phyloP scores from a whole-genome alignment of 768 basidiomycete genomes.

The Pholiota molesta region DNA sequence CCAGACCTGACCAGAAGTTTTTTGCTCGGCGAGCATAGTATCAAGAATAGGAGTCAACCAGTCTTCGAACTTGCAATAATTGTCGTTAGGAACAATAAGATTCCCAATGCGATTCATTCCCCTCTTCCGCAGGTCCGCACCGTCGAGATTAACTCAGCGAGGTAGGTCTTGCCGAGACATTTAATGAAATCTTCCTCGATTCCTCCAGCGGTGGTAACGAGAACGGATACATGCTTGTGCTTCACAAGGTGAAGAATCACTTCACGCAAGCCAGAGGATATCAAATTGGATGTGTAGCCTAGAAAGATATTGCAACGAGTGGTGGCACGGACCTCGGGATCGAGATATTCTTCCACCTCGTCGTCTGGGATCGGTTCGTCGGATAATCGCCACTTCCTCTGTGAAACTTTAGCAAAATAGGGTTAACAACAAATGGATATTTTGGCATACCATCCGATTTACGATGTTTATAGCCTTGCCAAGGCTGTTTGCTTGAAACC shows the following conservation, averaged over 20 bases:
- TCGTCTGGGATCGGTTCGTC: conserved; percentile 76
- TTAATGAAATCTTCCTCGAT: conserved; percentile 99
- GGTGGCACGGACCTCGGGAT: conserved; percentile 61
- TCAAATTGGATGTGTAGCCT: conserved; percentile 98
- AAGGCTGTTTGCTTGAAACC: conserved; percentile 96
- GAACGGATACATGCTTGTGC: conserved; percentile 83
- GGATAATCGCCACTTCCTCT: conserved; percentile 90
- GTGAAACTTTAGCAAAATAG: conserved; percentile 4
- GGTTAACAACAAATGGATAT: background rate
- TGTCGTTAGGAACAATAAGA: conserved; percentile 94
- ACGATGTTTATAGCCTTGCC: conserved; percentile 89
- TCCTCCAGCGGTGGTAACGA: conserved; percentile 98
- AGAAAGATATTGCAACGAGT: conserved; percentile 90
- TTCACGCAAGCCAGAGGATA: conserved; percentile 96
- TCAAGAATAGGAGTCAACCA: conserved; percentile 98
- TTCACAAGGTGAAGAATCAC: conserved; percentile 91
- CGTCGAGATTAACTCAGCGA: conserved; percentile 91
- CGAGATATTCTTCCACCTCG: conserved; percentile 67
- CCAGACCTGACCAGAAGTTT: conserved; percentile 71
- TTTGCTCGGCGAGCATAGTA: conserved; percentile 88
- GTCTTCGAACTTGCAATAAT: conserved; percentile 99
- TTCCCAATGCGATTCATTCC: conserved; percentile 99
- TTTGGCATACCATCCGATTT: conserved; percentile 79
- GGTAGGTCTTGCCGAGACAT: conserved; percentile 94
- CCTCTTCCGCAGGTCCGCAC: conserved; percentile 79